Conservation (phyloP, 139 green algal genomes). For the Edaphochlamys debaryana region DNA sequence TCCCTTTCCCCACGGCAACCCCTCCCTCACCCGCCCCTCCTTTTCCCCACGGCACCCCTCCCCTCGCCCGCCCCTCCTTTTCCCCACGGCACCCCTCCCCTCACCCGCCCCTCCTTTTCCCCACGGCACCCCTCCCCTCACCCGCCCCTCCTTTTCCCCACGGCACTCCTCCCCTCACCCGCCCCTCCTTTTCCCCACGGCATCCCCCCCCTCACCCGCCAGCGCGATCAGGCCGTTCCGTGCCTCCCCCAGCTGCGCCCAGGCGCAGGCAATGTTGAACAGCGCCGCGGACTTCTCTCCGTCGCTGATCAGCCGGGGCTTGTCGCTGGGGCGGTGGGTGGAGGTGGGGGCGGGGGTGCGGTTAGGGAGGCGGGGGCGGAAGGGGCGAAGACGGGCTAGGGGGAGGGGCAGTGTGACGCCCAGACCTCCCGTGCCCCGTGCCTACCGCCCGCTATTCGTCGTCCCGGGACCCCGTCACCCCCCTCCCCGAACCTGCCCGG, state of each 20-base stretch:
- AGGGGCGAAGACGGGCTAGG: too few species aligned
- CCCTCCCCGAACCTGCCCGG: too few species aligned
- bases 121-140: neutral
- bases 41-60: neutral
- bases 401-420: neutral
- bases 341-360: neutral
- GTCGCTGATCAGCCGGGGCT: slow-evolving; percentile 72
- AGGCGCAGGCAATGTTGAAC: slow-evolving; percentile 91
- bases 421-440: too few species aligned
- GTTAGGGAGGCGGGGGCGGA: neutral
- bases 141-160: neutral
- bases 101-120: neutral
- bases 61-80: neutral
- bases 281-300: slow-evolving; percentile 79
- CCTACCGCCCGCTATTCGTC: too few species aligned
- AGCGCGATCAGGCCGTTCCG: slow-evolving; percentile 71
- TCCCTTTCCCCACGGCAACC: neutral
- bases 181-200: neutral
- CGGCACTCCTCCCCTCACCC: neutral
- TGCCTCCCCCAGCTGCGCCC: slow-evolving; percentile 65
- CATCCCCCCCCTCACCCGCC: slow-evolving; percentile 47
- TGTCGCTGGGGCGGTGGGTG: slow-evolving; percentile 69
- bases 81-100: neutral
- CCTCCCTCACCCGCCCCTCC: neutral
- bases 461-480: too few species aligned